These are phyloP conservation scores for Coemansia sp. DNA, from an alignment of 192 early-diverging fungal species.

Conservation along the genomic window DNA sequence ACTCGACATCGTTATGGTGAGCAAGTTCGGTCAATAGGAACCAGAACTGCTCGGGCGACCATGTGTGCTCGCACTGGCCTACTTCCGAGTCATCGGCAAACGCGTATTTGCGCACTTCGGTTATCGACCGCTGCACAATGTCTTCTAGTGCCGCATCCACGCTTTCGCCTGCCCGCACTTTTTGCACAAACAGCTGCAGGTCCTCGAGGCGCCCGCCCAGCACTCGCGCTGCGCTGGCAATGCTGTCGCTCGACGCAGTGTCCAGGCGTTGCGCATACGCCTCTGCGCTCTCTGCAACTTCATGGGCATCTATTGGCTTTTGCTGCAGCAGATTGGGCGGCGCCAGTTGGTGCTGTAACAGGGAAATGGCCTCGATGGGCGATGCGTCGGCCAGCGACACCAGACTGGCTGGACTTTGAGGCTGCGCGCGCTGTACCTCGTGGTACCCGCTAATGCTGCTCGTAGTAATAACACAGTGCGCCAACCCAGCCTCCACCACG, in stretches of 20 bases:
- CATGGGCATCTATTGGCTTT: not conserved
- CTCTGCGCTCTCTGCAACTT: not conserved
- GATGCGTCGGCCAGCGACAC: slow-evolving; percentile 44
- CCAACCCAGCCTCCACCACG: slow-evolving; percentile 78
- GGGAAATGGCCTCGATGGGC: slow-evolving; percentile 33
- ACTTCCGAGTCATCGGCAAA: slow-evolving; percentile 62
- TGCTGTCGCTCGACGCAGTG: slow-evolving; percentile 24
- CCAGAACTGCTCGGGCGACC: slow-evolving; percentile 94
- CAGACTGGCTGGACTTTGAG: slow-evolving; percentile 40
- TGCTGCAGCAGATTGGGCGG: not conserved
- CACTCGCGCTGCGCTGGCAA: slow-evolving; percentile 56
- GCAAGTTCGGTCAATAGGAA: slow-evolving; percentile 73
- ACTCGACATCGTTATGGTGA: slow-evolving; percentile 62
- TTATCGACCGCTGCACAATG: slow-evolving; percentile 73
- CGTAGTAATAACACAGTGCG: slow-evolving; percentile 88
- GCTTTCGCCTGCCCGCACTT: slow-evolving; percentile 70
- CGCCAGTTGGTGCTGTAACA: slow-evolving; percentile 50
- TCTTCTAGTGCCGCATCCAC: slow-evolving; percentile 74
- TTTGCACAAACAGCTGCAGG: slow-evolving; percentile 84
- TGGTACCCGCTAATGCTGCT: slow-evolving; percentile 69
- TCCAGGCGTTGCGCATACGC: slow-evolving; percentile 23
- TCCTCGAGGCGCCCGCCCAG: slow-evolving; percentile 92
- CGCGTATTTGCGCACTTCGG: slow-evolving; percentile 86
- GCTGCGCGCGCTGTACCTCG: slow-evolving; percentile 57
- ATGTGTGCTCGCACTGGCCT: slow-evolving; percentile 54